Conservation (phyloP, 345 rosid genomes). For the Rhodamnia argentea region DNA sequence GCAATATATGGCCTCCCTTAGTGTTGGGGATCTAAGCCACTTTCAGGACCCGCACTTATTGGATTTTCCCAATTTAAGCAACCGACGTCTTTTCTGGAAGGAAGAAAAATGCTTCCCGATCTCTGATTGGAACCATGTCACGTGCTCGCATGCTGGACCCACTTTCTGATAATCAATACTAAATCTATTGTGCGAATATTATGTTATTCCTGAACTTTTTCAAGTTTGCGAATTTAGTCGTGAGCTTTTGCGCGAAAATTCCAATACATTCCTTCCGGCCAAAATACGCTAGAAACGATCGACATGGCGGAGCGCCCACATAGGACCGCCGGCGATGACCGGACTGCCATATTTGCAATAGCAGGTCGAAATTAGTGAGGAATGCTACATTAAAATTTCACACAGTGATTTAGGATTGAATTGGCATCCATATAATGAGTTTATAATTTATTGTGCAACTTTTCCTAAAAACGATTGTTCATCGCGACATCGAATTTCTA, state of each 20-base stretch:
- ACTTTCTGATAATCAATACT: too few species aligned
- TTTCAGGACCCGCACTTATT: neutral
- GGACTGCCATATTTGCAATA: accelerated
- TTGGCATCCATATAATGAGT: accelerated
- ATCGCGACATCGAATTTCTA: neutral
- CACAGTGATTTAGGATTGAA: neutral
- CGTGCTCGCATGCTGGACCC: neutral
- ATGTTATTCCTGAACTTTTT: neutral
- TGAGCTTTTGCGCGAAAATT: neutral
- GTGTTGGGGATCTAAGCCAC: neutral
- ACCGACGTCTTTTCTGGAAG: neutral
- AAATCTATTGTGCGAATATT: neutral
- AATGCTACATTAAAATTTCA: neutral
- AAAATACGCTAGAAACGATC: neutral
- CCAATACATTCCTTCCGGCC: accelerated
- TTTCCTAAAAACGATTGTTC: neutral
- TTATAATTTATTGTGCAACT: neutral
- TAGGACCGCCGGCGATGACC: neutral
- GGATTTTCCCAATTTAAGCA: neutral
- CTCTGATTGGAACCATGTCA: neutral
- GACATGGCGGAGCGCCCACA: accelerated
- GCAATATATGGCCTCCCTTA: neutral
- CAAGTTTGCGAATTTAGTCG: neutral
- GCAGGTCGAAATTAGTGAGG: accelerated
- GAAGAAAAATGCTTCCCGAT: neutral